A percentile compares a stretch with the other conserved stretches of the same genome.
These are phyloP conservation scores for Sporothrix mexicana DNA, from an alignment of 2,329 filamentous ascomycete species.

Conservation along the genomic window DNA sequence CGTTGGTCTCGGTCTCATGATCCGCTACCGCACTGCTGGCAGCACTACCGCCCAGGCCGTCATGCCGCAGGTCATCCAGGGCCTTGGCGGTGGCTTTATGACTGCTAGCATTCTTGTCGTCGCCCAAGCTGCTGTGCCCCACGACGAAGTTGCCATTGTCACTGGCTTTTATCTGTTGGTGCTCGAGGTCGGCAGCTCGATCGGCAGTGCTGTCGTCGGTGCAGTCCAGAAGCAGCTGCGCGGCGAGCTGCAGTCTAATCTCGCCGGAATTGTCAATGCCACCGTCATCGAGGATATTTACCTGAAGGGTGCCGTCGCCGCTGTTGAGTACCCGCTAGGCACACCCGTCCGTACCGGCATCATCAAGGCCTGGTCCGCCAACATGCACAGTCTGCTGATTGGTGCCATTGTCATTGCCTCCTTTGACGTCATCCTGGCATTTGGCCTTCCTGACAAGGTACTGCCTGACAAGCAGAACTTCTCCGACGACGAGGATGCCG, in stretches of 20 bases:
- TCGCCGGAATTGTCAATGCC: neutral
- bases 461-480: conserved; percentile 19
- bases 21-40: conserved; percentile 52
- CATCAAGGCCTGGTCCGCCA: conserved; percentile 16
- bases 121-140: conserved; percentile 27
- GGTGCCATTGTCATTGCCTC: conserved; percentile 17
- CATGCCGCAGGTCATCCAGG: conserved; percentile 55
- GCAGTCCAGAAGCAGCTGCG: conserved; percentile 26
- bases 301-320: neutral
- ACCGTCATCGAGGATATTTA: conserved; percentile 10
- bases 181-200: conserved; percentile 28
- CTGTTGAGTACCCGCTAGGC: conserved; percentile 1
- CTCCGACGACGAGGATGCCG: neutral
- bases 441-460: neutral
- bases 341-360: conserved; percentile 14
- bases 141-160: conserved; percentile 28
- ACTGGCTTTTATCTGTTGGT: conserved; percentile 22
- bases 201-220: conserved; percentile 21
- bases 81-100: conserved; percentile 45
- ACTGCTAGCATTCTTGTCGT: conserved; percentile 19
- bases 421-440: conserved; percentile 23
- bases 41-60: conserved; percentile 55
- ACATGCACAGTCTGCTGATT: conserved; percentile 22
- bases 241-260: neutral
- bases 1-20: conserved; percentile 58